Evolutionary conservation across 495 filamentous ascomycete species (phyloP).

Genomic region (Talaromyces proteolyticus): DNA sequence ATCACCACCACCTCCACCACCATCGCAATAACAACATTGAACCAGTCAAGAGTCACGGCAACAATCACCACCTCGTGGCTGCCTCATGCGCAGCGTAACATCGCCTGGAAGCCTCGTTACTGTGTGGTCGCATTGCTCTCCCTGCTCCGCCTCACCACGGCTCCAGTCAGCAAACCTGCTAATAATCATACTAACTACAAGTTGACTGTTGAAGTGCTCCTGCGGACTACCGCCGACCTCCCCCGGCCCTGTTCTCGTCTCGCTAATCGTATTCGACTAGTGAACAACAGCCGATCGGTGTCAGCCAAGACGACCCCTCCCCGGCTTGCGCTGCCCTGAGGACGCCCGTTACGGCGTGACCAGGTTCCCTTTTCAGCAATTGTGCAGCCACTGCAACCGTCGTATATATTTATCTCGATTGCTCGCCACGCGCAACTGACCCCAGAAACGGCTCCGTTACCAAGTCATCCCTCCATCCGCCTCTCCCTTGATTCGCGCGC

Average conservation of each 20-base stretch:
- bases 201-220: conserved; percentile 7
- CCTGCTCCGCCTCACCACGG: conserved; percentile 3
- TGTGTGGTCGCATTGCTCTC: conserved; percentile 27
- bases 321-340: conserved; percentile 3
- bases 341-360: too few relatives aligned
- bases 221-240: not conserved
- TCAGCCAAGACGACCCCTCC: too few relatives aligned
- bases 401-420: not conserved
- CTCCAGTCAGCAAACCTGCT: conserved; percentile 7
- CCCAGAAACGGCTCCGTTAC: too few relatives aligned
- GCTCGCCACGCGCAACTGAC: not conserved
- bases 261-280: conserved; percentile 5
- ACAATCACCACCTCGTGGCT: not conserved
- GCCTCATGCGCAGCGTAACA: conserved; percentile 22
- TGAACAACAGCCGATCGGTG: too few relatives aligned
- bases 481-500: conserved; percentile 14
- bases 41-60: not conserved
- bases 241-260: not conserved
- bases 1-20: too few relatives aligned
- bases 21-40: not conserved
- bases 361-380: too few relatives aligned
- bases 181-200: conserved; percentile 12
- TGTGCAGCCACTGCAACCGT: too few relatives aligned
- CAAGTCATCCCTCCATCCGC: conserved; percentile 21
- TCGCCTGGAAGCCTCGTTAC: conserved; percentile 18